Conservation (phyloP, 176 grass and related monocot species). For the Carex scoparia region DNA sequence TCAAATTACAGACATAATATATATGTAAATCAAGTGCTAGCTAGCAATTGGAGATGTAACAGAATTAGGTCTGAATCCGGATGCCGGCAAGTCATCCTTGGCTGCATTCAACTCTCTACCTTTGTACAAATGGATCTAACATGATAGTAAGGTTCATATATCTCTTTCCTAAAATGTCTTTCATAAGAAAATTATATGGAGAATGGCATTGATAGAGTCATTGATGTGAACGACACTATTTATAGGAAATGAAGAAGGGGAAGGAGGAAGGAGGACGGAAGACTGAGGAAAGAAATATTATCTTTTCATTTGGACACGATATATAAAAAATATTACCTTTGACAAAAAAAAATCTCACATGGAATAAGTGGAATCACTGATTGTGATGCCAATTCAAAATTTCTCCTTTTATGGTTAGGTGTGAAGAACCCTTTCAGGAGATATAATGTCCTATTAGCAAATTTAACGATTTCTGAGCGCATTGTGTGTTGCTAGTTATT, state of each 20-base stretch:
- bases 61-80: background rate
- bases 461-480: background rate
- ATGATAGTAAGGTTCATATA: background rate
- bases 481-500: background rate
- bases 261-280: background rate
- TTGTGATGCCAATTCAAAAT: background rate
- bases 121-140: constrained; percentile 21
- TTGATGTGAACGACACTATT: constrained; percentile 21
- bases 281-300: background rate
- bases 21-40: background rate
- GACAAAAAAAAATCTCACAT: constrained; percentile 14
- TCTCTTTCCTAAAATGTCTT: background rate
- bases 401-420: constrained; percentile 30
- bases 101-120: constrained; percentile 26
- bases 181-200: background rate
- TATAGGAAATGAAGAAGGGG: constrained; percentile 10
- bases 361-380: background rate
- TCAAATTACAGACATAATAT: background rate
- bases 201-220: constrained; percentile 14
- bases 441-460: background rate
- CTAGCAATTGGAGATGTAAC: background rate
- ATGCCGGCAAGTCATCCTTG: constrained; percentile 25
- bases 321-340: constrained; percentile 18
- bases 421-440: constrained; percentile 10
- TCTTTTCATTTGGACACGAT: background rate